Conservation (phyloP, 1,284 basidiomycete species). For the Hemileia vastatrix region DNA sequence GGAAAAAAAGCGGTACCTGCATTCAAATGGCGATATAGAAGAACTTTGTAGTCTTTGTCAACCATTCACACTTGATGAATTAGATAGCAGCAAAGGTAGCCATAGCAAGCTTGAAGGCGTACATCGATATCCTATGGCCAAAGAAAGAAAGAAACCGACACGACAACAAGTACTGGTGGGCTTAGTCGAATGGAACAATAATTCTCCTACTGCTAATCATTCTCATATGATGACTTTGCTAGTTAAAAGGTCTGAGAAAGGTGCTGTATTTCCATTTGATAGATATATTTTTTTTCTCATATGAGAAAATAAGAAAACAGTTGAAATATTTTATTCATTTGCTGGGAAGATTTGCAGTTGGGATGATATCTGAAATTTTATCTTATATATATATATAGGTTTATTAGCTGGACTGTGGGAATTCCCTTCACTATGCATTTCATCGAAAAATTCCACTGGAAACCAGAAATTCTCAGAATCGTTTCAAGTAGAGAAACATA, state of each 20-base stretch:
- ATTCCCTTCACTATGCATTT: slow-evolving; percentile 56
- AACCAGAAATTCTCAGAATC: neutral
- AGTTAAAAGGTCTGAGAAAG: slow-evolving; percentile 42
- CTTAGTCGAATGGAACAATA: slow-evolving; percentile 10
- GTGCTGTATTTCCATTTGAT: too few species aligned
- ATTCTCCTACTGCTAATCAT: neutral
- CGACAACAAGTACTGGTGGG: slow-evolving; percentile 11
- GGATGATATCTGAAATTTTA: slow-evolving; percentile 25
- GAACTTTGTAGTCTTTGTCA: slow-evolving; percentile 10
- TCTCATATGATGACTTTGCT: slow-evolving; percentile 4
- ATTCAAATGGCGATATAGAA: slow-evolving; percentile 6
- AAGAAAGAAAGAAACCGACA: slow-evolving; percentile 15
- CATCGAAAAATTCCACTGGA: slow-evolving; percentile 1
- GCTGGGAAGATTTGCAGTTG: slow-evolving; percentile 22
- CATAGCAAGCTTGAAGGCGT: neutral
- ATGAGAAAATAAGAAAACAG: neutral
- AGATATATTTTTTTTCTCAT: slow-evolving; percentile 17
- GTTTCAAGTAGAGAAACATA: too few species aligned
- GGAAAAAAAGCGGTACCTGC: neutral
- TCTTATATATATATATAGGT: slow-evolving; percentile 51
- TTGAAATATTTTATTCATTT: slow-evolving; percentile 23
- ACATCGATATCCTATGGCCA: slow-evolving; percentile 15
- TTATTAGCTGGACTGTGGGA: slow-evolving; percentile 77
- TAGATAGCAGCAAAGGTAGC: neutral
- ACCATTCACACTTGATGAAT: neutral